Conservation (phyloP, 805 yeast species). For the Saturnispora serradocipensis region DNA sequence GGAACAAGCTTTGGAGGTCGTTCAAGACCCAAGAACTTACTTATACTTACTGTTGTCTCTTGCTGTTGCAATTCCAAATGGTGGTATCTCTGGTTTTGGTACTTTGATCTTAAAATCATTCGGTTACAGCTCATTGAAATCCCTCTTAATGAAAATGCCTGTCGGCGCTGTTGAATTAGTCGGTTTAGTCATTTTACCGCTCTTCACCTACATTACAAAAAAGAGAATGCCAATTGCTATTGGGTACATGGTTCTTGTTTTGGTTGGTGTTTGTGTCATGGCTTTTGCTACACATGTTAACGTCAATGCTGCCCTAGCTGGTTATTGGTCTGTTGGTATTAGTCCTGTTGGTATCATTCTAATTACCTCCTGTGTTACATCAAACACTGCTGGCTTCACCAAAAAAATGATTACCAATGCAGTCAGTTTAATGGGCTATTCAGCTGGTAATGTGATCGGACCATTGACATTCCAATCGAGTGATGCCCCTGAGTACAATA, state of each 20-base stretch:
- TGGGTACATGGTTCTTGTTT: constrained; percentile 5
- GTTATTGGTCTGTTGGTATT: constrained; percentile 5
- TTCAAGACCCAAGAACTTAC: constrained; percentile 36
- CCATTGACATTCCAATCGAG: constrained; percentile 44
- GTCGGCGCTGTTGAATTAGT: constrained; percentile 30
- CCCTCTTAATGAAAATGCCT: constrained; percentile 23
- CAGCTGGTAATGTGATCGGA: constrained; percentile 40
- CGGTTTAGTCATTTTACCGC: constrained; percentile 15
- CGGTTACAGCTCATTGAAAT: constrained; percentile 10
- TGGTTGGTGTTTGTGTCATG: constrained; percentile 5
- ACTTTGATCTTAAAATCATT: constrained; percentile 6
- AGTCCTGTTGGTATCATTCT: constrained; percentile 19
- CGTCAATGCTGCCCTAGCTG: constrained; percentile 7
- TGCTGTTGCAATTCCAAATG: constrained; percentile 16
- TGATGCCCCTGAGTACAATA: constrained; percentile 35
- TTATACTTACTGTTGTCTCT: constrained; percentile 27
- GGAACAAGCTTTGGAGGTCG: constrained; percentile 35
- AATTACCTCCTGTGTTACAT: constrained; percentile 15
- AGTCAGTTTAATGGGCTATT: constrained; percentile 34
- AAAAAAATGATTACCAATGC: constrained; percentile 39
- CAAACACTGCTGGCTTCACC: constrained; percentile 39
- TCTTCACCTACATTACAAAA: neutral
- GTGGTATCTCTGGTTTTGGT: constrained; percentile 11
- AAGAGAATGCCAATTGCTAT: constrained; percentile 9
- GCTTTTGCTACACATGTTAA: constrained; percentile 6